Percentiles rank a stretch among this genome's conserved stretches.
phyloP scores from a whole-genome alignment of 176 grass and related monocot species.

The Puccinellia tenuiflora region DNA sequence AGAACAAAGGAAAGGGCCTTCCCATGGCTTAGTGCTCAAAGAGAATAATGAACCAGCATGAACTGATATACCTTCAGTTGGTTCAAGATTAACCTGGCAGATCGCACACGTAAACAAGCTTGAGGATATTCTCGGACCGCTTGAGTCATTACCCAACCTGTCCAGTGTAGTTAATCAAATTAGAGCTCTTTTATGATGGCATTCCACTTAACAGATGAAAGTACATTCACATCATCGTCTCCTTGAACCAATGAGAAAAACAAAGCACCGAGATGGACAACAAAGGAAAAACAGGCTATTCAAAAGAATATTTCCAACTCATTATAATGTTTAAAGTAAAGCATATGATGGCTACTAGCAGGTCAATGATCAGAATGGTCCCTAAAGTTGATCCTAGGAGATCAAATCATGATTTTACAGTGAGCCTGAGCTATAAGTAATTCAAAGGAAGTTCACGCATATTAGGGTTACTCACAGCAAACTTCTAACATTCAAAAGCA shows the following conservation, averaged over 20 bases:
- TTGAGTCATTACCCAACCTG: constrained; percentile 68
- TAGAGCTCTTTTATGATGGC: background rate
- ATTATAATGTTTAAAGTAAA: background rate
- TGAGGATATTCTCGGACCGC: constrained; percentile 36
- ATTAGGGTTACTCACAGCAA: background rate
- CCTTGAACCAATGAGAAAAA: background rate
- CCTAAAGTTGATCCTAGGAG: background rate
- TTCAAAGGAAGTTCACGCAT: background rate
- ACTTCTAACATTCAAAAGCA: background rate
- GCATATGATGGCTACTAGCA: background rate
- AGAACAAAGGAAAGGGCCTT: constrained; percentile 80
- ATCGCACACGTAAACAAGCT: constrained; percentile 82
- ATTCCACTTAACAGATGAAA: background rate
- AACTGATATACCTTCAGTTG: constrained; percentile 78
- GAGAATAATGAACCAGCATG: constrained; percentile 82
- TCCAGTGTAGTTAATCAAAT: constrained; percentile 6
- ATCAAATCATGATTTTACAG: background rate
- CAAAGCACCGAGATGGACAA: background rate
- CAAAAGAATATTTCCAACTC: background rate
- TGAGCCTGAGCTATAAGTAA: background rate
- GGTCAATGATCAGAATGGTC: background rate
- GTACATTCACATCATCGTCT: background rate
- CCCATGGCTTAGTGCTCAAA: constrained; percentile 78
- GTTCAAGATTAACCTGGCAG: constrained; percentile 81
- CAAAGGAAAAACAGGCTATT: background rate